phyloP scores from a whole-genome alignment of 768 basidiomycete genomes.

The Tylopilus sp. region DNA sequence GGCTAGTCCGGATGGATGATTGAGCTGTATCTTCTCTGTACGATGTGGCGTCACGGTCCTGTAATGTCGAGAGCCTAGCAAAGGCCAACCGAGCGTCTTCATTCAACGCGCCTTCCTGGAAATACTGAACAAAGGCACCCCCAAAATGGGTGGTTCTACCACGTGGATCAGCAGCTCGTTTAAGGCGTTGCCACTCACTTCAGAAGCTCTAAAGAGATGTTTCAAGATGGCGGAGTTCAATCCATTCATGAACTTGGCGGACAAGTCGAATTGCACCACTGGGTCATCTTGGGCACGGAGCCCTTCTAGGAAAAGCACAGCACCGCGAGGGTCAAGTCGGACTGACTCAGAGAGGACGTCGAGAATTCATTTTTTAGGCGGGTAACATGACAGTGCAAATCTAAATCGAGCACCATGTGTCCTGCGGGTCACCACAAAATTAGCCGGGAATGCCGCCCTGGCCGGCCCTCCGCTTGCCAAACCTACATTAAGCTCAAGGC shows the following conservation, averaged over 20 bases:
- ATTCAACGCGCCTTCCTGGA: too few species aligned
- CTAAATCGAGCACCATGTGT: slow-evolving; percentile 38
- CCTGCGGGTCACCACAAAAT: slow-evolving; percentile 39
- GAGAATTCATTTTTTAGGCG: slow-evolving; percentile 35
- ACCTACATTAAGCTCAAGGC: slow-evolving; percentile 40
- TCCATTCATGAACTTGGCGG: slow-evolving; percentile 41
- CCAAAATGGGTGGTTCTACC: slow-evolving; percentile 36
- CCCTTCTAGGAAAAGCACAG: slow-evolving; percentile 42
- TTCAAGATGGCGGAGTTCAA: slow-evolving; percentile 33
- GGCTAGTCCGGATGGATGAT: slow-evolving; percentile 20
- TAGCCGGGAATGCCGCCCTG: slow-evolving; percentile 41
- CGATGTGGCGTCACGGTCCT: slow-evolving; percentile 32
- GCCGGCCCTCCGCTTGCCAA: slow-evolving; percentile 35
- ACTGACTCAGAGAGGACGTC: slow-evolving; percentile 24
- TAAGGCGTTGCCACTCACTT: slow-evolving; percentile 42
- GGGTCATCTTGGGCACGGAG: slow-evolving; percentile 40
- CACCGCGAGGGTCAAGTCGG: slow-evolving; percentile 19
- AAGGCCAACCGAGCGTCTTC: too few species aligned
- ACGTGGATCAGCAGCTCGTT: slow-evolving; percentile 38
- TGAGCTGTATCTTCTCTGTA: slow-evolving; percentile 37
- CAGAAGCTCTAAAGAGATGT: slow-evolving; percentile 37
- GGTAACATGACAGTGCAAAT: slow-evolving; percentile 42
- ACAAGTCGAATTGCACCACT: slow-evolving; percentile 29
- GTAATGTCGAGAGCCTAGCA: slow-evolving; percentile 34
- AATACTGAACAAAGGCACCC: too few species aligned